A percentile compares a stretch with the other conserved stretches of the same genome.
Conservation (phyloP, 805 yeast genomes). For the Peterozyma xylosa region DNA sequence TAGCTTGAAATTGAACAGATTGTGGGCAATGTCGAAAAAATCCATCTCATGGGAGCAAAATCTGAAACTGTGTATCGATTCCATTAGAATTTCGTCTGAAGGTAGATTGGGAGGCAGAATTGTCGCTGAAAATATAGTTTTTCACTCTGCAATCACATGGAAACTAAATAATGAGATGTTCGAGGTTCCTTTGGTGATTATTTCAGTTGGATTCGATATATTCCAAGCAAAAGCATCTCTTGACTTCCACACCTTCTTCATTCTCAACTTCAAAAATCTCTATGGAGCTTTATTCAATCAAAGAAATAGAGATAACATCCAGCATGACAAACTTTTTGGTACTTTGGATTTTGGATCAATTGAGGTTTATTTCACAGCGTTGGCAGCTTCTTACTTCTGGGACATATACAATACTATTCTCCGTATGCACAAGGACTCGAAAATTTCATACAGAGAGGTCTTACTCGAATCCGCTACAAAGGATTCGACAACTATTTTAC, state of each 20-base stretch:
- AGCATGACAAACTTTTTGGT: constrained; percentile 57
- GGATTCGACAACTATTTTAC: constrained; percentile 7
- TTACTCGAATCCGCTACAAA: constrained; percentile 46
- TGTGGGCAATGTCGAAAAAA: constrained; percentile 68
- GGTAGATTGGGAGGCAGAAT: constrained; percentile 80
- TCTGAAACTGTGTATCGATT: constrained; percentile 52
- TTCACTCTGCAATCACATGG: constrained; percentile 72
- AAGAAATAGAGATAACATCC: constrained; percentile 34
- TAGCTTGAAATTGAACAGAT: constrained; percentile 41
- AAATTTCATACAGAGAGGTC: constrained; percentile 67
- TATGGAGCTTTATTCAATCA: constrained; percentile 62
- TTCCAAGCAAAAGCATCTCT: constrained; percentile 60
- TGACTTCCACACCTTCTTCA: constrained; percentile 80
- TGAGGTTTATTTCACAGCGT: constrained; percentile 66
- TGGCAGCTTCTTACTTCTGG: constrained; percentile 75
- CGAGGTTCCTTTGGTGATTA: constrained; percentile 60
- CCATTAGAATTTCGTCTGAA: constrained; percentile 41
- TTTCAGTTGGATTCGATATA: constrained; percentile 48
- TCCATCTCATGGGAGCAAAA: constrained; percentile 65
- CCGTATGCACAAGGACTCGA: constrained; percentile 68
- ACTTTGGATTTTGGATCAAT: constrained; percentile 40
- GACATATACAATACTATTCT: constrained; percentile 68
- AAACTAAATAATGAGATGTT: constrained; percentile 33
- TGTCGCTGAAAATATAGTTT: constrained; percentile 36
- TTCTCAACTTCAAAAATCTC: constrained; percentile 43